A percentile compares a stretch with the other conserved stretches of the same genome.
Evolutionary conservation across 208 protist species (phyloP).

Genomic region (Phytomonas serpens): DNA sequence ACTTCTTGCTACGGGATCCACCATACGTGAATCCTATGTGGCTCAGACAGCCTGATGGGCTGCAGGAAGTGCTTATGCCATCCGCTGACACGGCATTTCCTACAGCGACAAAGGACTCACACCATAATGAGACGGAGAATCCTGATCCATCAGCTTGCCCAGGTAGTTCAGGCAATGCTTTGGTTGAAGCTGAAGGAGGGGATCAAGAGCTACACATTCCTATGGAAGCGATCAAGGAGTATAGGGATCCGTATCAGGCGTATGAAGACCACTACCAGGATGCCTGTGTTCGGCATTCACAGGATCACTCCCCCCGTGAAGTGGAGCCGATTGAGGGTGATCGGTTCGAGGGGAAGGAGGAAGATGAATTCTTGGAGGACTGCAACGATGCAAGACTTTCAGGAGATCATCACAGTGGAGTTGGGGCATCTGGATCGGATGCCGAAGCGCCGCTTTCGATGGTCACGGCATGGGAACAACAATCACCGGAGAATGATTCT

Average conservation of each 20-base stretch:
- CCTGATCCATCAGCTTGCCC: background rate
- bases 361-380: background rate
- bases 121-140: background rate
- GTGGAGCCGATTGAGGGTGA: background rate
- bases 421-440: background rate
- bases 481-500: background rate
- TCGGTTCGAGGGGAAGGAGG: background rate
- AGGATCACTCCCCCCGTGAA: background rate
- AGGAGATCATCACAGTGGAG: background rate
- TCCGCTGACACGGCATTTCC: background rate
- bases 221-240: background rate
- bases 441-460: background rate
- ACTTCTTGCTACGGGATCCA: constrained; percentile 29
- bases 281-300: background rate
- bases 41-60: constrained; percentile 17
- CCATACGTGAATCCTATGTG: constrained; percentile 33
- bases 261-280: background rate
- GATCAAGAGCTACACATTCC: background rate
- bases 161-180: background rate
- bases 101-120: background rate
- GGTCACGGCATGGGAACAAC: background rate
- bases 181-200: background rate
- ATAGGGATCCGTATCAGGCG: background rate
- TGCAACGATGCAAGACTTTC: background rate
- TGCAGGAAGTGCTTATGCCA: background rate